A percentile compares a stretch with the other conserved stretches of the same genome.
phyloP scores from a whole-genome alignment of 768 basidiomycete species.

The Psilocybe cyanescens region DNA sequence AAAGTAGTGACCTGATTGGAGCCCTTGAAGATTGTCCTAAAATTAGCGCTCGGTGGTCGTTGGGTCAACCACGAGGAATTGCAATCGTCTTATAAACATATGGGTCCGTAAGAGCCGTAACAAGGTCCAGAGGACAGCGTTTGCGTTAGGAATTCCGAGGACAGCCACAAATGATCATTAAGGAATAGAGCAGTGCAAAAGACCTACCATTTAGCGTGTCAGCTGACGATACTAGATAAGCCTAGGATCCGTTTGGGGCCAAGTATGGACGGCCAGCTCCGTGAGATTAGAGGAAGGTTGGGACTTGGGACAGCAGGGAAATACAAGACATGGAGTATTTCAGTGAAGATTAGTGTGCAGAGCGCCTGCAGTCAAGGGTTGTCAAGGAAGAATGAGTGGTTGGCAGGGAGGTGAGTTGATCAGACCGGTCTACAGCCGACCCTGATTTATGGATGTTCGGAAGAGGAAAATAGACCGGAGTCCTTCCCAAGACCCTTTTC shows the following conservation, averaged over 20 bases:
- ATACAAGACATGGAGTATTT: background rate
- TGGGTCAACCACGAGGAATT: background rate
- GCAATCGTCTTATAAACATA: background rate
- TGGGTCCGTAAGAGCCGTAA: background rate
- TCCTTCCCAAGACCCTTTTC: constrained; percentile 16
- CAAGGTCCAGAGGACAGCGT: background rate
- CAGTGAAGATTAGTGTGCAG: background rate
- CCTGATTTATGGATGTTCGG: constrained; percentile 9
- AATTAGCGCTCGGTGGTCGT: background rate
- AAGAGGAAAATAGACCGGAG: constrained; percentile 14
- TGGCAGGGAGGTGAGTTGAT: constrained; percentile 1
- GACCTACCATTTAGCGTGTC: background rate
- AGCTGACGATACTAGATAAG: constrained; percentile 1
- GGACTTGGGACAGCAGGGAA: background rate
- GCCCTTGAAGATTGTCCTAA: background rate
- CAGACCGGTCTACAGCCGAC: constrained; percentile 14
- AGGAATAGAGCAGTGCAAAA: background rate
- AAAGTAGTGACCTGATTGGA: background rate
- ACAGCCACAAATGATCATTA: background rate
- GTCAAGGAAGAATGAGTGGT: constrained; percentile 7
- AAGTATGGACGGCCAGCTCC: background rate
- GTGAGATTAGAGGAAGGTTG: background rate
- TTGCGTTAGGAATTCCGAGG: background rate
- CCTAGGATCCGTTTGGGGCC: background rate
- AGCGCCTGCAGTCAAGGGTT: constrained; percentile 10